Base-by-base conservation (phyloP, 495 filamentous ascomycete genomes). In the Neurospora sp. region DNA sequence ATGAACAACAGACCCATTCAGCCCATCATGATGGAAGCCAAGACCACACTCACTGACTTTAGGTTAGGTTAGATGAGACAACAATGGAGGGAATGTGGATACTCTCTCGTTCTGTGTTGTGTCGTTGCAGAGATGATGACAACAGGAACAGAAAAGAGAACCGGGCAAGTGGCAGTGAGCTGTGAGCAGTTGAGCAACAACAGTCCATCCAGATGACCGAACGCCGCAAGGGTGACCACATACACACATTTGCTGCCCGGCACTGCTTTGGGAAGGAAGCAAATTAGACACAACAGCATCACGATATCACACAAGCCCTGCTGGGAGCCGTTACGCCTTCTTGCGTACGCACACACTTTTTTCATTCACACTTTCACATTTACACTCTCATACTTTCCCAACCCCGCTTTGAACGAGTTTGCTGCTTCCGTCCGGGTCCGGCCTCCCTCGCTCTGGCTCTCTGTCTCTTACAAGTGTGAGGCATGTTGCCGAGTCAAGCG, bases 241-340 rank as follows among this genome's bases (percentile, higher is more conserved):
- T 36, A 69, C 11, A 38, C 31, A 69, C 38, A 21, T 70, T 66
- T 66, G 54, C 54, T 66, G 54, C 54, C 54, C 28, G 54, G 54
- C 54, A 66, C 54, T 66, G 15, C 31, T 71, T 42, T 71, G 40
- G 39, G 70, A 48, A 36, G 70, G 38, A 71, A 69, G 42, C 31
- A 71, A 71, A 73, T 39, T 69, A 24, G 38, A 74, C 74, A 71
- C 73, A 69, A 71, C 73, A 69, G 59, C 76, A 73, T 77, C 59
- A 36, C 59, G 54, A 75, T 71, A 76, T 74, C 76, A 73, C 76
- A 77, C 70, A 73, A 70, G 54, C 74, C 69, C 73, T 75, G 76
- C 74, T 66, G 66, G 71, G 62, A 75, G 74, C 76, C 76, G 76
- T 34, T 9, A 66, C 54, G 54, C 54, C 54, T 66, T 45, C 69